phyloP scores from a whole-genome alignment of 176 grass and related monocot genomes.

The Aechmea fasciata region DNA sequence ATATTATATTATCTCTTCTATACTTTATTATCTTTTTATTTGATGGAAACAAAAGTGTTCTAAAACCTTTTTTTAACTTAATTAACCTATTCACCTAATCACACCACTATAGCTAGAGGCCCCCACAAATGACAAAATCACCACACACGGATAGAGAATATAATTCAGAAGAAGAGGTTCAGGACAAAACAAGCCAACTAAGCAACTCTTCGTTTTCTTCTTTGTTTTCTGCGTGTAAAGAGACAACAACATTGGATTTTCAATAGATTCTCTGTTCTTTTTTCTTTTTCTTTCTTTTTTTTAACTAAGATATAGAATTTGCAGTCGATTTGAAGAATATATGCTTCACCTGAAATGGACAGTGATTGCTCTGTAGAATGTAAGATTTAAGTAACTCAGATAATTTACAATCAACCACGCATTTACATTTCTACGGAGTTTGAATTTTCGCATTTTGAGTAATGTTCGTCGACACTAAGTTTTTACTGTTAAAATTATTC shows the following conservation, averaged over 20 bases:
- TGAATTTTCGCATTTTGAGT: too few species aligned
- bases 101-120: background rate
- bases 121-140: background rate
- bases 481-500: too few species aligned
- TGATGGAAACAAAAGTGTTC: too few species aligned
- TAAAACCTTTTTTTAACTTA: too few species aligned
- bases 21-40: too few species aligned
- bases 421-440: too few species aligned
- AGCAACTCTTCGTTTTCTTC: background rate
- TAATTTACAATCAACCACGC: background rate
- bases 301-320: background rate
- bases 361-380: background rate
- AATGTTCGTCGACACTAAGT: too few species aligned
- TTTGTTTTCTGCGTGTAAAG: background rate
- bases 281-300: too few species aligned
- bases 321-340: background rate
- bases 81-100: background rate
- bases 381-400: background rate
- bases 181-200: background rate
- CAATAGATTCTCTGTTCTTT: too few species aligned
- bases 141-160: background rate
- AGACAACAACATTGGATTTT: background rate
- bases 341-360: background rate
- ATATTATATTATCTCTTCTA: too few species aligned
- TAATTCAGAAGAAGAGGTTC: background rate